Percentiles rank a stretch among this genome's conserved stretches.
These are phyloP conservation scores for Candida palmyrensis DNA, from an alignment of 805 yeast genomes.

Conservation along the genomic window DNA sequence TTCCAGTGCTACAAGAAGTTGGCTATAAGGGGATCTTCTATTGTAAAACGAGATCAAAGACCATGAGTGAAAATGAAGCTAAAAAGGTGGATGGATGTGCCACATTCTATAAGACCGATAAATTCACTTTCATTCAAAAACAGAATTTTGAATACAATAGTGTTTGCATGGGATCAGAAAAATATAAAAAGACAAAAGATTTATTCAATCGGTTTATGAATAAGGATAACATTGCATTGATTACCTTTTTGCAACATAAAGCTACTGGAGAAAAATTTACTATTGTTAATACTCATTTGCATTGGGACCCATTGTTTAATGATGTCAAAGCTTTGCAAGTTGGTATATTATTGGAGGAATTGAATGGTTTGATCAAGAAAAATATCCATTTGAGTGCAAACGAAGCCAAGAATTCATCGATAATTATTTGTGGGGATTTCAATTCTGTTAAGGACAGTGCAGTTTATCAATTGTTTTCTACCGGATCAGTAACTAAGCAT, in stretches of 20 bases:
- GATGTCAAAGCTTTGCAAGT: conserved; percentile 97
- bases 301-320: conserved; percentile 96
- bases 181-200: conserved; percentile 89
- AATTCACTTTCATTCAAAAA: conserved; percentile 67
- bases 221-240: conserved; percentile 87
- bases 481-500: conserved; percentile 76
- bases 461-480: conserved; percentile 83
- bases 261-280: conserved; percentile 68
- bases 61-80: conserved; percentile 76
- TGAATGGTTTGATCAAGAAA: conserved; percentile 60
- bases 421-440: conserved; percentile 91
- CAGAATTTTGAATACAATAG: conserved; percentile 78
- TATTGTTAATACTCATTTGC: conserved; percentile 88
- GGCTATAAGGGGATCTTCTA: conserved; percentile 83
- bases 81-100: conserved; percentile 98
- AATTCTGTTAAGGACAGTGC: conserved; percentile 86
- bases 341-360: conserved; percentile 84
- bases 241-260: conserved; percentile 67
- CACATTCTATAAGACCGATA: conserved; percentile 68
- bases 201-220: conserved; percentile 93
- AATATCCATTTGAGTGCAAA: conserved; percentile 39
- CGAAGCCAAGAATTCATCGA: conserved; percentile 59
- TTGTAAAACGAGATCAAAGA: conserved; percentile 87
- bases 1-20: conserved; percentile 59
- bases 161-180: conserved; percentile 74